A percentile compares a stretch with the other conserved stretches of the same genome.
Evolutionary conservation across 1,284 basidiomycete species (phyloP).

Genomic region (Trametes hirsuta): DNA sequence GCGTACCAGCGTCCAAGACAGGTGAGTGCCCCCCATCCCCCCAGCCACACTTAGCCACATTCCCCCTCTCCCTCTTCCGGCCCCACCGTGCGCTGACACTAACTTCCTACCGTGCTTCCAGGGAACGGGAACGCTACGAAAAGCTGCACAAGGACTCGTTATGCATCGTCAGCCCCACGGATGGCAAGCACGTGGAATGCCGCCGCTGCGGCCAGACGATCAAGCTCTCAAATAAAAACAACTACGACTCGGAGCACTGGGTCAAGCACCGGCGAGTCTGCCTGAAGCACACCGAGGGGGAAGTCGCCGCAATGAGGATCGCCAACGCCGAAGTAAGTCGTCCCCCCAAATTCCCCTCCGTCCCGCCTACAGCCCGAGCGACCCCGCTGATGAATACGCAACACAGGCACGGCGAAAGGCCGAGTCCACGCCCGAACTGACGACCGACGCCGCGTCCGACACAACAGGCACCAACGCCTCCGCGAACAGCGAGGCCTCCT

Average conservation of each 20-base stretch:
- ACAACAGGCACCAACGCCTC: neutral
- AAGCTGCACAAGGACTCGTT: conserved; percentile 42
- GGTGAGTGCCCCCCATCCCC: neutral
- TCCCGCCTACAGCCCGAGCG: neutral
- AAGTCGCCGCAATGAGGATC: conserved; percentile 27
- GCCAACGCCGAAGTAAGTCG: conserved; percentile 19
- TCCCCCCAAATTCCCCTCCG: neutral
- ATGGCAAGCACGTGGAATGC: conserved; percentile 58
- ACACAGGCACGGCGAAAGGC: neutral
- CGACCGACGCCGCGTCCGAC: conserved; percentile 7
- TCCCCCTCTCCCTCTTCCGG: neutral
- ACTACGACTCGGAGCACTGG: conserved; percentile 72
- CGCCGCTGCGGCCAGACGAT: conserved; percentile 56
- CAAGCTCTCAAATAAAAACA: conserved; percentile 69
- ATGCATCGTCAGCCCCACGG: conserved; percentile 47
- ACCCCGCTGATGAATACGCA: neutral
- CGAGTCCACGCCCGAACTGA: conserved; percentile 6
- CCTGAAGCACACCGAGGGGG: conserved; percentile 36
- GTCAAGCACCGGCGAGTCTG: conserved; percentile 62
- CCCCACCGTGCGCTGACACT: neutral
- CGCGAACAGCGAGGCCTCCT: conserved; percentile 7
- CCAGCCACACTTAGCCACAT: neutral
- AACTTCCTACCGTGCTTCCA: conserved; percentile 18
- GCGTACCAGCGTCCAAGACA: neutral
- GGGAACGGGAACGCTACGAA: conserved; percentile 28